Evolutionary conservation across 768 basidiomycete genomes (phyloP).

Genomic region (Tylopilus balloui): DNA sequence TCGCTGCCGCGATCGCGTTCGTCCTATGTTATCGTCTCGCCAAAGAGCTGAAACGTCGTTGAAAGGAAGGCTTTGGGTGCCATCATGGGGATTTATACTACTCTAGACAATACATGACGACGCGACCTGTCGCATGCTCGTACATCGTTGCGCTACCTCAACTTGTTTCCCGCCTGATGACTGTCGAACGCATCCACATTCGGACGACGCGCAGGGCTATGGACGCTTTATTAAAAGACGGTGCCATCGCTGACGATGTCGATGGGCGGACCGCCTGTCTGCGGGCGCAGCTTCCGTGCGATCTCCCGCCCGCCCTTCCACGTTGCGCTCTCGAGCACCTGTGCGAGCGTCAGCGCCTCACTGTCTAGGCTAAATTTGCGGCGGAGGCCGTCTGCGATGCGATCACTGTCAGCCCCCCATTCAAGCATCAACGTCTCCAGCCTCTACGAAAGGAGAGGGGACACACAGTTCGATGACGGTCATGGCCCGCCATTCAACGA

Average conservation of each 20-base stretch:
- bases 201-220: too few relatives aligned
- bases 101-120: background rate
- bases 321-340: conserved; percentile 90
- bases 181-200: too few relatives aligned
- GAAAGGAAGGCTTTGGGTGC: background rate
- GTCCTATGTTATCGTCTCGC: conserved; percentile 52
- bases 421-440: too few relatives aligned
- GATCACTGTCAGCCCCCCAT: conserved; percentile 50
- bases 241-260: conserved; percentile 63
- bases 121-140: background rate
- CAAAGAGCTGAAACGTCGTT: conserved; percentile 42
- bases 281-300: conserved; percentile 69
- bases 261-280: conserved; percentile 78
- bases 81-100: background rate
- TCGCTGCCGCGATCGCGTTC: conserved; percentile 52
- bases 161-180: background rate
- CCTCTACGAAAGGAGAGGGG: too few relatives aligned
- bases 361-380: conserved; percentile 42
- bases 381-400: conserved; percentile 69
- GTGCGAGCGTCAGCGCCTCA: conserved; percentile 51
- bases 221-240: conserved; percentile 5
- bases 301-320: conserved; percentile 98
- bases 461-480: conserved; percentile 85
- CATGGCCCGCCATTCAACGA: conserved; percentile 95
- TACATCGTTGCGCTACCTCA: background rate